These are phyloP conservation scores for Phytophthora hibernalis DNA, from an alignment of 352 stramenopile genomes.

Conservation along the genomic window DNA sequence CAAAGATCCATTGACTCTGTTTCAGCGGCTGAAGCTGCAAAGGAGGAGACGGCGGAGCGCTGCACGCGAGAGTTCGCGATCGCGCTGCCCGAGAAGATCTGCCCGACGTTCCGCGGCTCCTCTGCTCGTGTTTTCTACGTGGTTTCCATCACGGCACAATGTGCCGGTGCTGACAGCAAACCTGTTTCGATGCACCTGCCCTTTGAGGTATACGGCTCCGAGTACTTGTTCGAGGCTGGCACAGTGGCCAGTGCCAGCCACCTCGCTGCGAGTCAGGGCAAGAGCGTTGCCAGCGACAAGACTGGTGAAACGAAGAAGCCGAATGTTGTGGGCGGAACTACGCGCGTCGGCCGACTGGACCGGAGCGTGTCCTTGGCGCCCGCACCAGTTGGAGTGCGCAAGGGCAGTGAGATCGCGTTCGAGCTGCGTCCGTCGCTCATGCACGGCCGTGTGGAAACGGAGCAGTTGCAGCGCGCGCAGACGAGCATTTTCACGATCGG, in stretches of 20 bases:
- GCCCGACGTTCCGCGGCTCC: conserved; percentile 63
- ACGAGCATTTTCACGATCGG: conserved; percentile 79
- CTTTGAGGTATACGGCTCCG: conserved; percentile 64
- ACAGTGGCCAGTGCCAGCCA: conserved; percentile 45
- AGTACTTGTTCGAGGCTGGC: conserved; percentile 55
- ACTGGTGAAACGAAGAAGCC: conserved; percentile 16
- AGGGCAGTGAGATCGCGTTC: conserved; percentile 69
- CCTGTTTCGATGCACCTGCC: conserved; percentile 59
- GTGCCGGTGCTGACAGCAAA: conserved; percentile 32
- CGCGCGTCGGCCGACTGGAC: conserved; percentile 36
- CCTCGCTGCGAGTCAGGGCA: conserved; percentile 22
- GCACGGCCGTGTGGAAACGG: conserved; percentile 73
- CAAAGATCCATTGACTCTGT: conserved; percentile 13
- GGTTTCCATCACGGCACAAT: conserved; percentile 57
- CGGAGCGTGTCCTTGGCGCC: conserved; percentile 41
- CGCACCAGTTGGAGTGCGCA: conserved; percentile 59
- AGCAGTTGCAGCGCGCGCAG: conserved; percentile 58
- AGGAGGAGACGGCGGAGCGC: conserved; percentile 46
- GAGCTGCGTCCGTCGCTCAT: conserved; percentile 69
- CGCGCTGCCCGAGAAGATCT: conserved; percentile 52
- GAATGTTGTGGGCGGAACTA: conserved; percentile 29
- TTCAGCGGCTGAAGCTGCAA: conserved; percentile 19
- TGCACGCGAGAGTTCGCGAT: conserved; percentile 65
- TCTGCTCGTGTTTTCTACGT: conserved; percentile 72
- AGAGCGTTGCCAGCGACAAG: conserved; percentile 7